These are phyloP conservation scores for Acer saccharum DNA, from an alignment of 345 rosid genomes.

Conservation along the genomic window DNA sequence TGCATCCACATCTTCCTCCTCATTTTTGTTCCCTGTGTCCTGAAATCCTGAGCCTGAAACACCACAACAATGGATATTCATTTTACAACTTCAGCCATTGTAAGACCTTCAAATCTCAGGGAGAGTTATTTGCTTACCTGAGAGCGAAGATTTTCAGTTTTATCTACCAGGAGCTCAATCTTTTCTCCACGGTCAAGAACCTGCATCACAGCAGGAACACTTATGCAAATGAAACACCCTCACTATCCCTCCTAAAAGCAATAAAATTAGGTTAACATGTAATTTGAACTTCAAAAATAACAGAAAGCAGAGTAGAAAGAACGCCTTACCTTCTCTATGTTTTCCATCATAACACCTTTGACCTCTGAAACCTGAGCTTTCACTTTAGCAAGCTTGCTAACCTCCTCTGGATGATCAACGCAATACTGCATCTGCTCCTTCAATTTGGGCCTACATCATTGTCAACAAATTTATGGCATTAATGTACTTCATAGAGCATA, in stretches of 20 bases:
- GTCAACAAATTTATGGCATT: neutral
- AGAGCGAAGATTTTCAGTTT: conserved; percentile 74
- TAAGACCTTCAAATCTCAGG: neutral
- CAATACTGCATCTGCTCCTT: conserved; percentile 73
- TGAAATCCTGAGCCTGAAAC: conserved; percentile 73
- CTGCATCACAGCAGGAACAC: conserved; percentile 24
- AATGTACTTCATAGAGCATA: neutral
- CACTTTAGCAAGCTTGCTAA: conserved; percentile 78
- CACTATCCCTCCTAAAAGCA: neutral
- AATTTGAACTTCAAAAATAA: neutral
- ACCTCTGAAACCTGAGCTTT: conserved; percentile 92
- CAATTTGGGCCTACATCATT: conserved; percentile 47
- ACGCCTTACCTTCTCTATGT: conserved; percentile 73
- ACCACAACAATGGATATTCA: conserved; percentile 2
- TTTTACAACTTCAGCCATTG: neutral
- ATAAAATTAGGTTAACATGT: neutral
- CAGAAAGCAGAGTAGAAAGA: conserved; percentile 4
- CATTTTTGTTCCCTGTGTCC: conserved; percentile 66
- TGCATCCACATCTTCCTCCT: conserved; percentile 78
- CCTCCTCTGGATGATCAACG: conserved; percentile 79
- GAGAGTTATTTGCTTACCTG: conserved; percentile 46
- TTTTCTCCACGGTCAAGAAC: conserved; percentile 86
- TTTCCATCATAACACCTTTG: conserved; percentile 94
- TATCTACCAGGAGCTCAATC: conserved; percentile 77
- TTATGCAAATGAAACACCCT: neutral